Evolutionary conservation across 495 filamentous ascomycete species (phyloP).

Genomic region (Aspergillus sclerotiicarbonarius): DNA sequence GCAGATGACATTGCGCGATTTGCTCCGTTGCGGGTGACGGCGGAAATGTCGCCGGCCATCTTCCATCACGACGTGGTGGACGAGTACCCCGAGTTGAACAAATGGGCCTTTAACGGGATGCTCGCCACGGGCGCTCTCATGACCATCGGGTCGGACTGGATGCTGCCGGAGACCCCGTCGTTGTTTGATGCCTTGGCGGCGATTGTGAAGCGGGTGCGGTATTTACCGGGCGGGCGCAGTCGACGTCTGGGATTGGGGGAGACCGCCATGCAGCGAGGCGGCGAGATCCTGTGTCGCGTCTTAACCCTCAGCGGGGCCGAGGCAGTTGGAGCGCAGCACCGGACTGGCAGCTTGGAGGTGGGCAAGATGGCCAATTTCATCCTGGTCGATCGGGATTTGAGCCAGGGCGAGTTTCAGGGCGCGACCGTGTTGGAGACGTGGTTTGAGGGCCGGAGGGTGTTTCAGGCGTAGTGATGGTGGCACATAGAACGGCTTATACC

Average conservation of each 20-base stretch:
- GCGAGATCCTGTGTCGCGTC: neutral
- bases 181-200: neutral
- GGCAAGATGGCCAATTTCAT: slow-evolving; percentile 3
- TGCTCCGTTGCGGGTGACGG: neutral
- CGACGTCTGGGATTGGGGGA: neutral
- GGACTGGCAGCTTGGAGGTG: neutral
- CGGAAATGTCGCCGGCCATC: slow-evolving; percentile 4
- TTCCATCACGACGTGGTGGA: neutral
- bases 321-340: slow-evolving; percentile 1
- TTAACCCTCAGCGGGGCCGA: neutral
- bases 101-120: neutral
- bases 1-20: neutral
- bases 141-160: slow-evolving; percentile 4
- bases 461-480: neutral
- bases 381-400: slow-evolving; percentile 2
- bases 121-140: neutral
- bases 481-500: too few species aligned
- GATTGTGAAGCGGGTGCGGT: neutral
- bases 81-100: neutral
- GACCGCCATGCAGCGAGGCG: neutral
- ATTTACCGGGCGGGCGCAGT: neutral
- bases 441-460: slow-evolving; percentile 10
- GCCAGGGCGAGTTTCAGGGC: slow-evolving; percentile 6
- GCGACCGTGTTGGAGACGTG: slow-evolving; percentile 6
- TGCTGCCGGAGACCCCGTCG: neutral